phyloP scores from a whole-genome alignment of 202 grass and related monocot species.

The Zoysia matrella region DNA sequence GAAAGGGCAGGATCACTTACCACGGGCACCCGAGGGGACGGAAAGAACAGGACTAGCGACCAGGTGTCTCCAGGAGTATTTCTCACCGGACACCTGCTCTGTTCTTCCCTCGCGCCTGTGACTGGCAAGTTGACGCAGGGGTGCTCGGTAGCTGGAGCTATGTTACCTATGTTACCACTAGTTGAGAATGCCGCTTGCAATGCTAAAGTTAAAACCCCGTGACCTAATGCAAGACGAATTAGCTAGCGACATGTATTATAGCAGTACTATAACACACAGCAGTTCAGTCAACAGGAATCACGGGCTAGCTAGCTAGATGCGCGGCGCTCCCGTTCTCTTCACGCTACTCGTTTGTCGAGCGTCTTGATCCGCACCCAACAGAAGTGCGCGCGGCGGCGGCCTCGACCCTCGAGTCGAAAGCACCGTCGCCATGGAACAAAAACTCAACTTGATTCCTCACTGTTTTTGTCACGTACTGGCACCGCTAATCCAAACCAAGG shows the following conservation, averaged over 20 bases:
- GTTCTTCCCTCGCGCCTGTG: no score
- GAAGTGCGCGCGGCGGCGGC: neutral
- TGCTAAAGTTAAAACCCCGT: neutral
- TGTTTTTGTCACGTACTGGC: neutral
- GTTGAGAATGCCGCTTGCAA: neutral
- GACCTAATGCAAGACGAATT: neutral
- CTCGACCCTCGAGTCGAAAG: neutral
- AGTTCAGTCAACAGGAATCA: neutral
- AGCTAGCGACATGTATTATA: neutral
- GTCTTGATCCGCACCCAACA: neutral
- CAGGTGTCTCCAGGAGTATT: no score
- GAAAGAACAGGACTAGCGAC: no score
- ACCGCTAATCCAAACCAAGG: neutral
- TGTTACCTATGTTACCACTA: no score
- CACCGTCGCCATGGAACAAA: neutral
- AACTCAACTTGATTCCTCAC: neutral
- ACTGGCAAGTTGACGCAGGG: no score
- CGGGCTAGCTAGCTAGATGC: neutral
- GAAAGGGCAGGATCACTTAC: no score
- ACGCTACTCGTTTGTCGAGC: neutral
- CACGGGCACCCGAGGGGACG: no score
- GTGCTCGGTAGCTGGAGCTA: no score
- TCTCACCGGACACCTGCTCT: no score
- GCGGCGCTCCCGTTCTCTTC: neutral
- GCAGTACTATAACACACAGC: neutral